These are phyloP conservation scores for Neurospora sp. DNA, from an alignment of 495 filamentous ascomycete genomes.

Conservation along the genomic window DNA sequence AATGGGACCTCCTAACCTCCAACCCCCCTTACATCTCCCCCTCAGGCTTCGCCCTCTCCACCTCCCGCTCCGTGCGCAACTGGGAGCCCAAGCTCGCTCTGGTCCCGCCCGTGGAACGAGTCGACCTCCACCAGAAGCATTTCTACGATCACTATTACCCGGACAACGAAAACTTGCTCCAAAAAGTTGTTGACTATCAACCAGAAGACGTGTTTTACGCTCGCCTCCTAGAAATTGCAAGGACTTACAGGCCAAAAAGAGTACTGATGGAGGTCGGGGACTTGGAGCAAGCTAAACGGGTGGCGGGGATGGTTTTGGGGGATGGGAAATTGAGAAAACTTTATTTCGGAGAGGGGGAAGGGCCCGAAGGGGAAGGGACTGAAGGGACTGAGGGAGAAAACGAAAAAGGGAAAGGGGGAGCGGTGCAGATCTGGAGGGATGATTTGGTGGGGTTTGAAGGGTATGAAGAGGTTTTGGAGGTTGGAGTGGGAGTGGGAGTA, in stretches of 20 bases:
- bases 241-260: slow-evolving; percentile 25
- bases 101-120: slow-evolving; percentile 37
- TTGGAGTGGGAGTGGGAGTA: background rate
- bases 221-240: slow-evolving; percentile 33
- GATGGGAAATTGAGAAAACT: too few relatives aligned
- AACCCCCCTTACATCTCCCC: slow-evolving; percentile 90
- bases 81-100: slow-evolving; percentile 74
- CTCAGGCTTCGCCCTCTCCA: slow-evolving; percentile 41
- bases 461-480: slow-evolving; percentile 6
- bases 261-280: slow-evolving; percentile 52
- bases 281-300: slow-evolving; percentile 46
- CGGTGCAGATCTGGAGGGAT: slow-evolving; percentile 20
- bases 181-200: slow-evolving; percentile 1
- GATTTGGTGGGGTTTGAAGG: background rate
- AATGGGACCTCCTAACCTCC: slow-evolving; percentile 64
- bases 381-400: background rate
- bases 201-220: slow-evolving; percentile 54
- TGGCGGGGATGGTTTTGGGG: slow-evolving; percentile 33
- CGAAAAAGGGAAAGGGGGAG: background rate
- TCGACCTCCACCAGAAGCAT: background rate
- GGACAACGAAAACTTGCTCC: slow-evolving; percentile 29
- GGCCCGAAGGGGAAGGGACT: background rate
- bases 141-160: slow-evolving; percentile 26
- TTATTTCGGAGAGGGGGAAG: background rate
- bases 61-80: slow-evolving; percentile 61